Conservation (phyloP, 768 basidiomycete genomes). For the Pulveroboletus sp. region DNA sequence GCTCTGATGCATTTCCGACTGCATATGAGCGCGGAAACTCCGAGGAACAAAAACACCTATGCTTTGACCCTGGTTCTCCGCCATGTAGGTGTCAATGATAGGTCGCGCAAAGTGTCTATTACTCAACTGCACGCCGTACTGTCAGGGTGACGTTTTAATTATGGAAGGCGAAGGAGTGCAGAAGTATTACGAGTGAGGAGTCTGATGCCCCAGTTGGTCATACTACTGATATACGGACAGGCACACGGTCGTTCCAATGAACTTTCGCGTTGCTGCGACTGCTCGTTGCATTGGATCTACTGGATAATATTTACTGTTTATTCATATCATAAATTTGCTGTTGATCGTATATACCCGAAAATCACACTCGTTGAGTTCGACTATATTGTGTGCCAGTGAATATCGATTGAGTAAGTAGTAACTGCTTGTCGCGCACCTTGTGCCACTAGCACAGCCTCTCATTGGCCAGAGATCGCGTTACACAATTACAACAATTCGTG, state of each 20-base stretch:
- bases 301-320: slow-evolving; percentile 8
- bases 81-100: slow-evolving; percentile 46
- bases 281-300: slow-evolving; percentile 56
- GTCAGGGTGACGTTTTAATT: slow-evolving; percentile 72
- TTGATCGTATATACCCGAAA: no score
- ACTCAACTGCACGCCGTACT: background rate
- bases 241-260: slow-evolving; percentile 69
- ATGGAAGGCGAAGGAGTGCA: slow-evolving; percentile 74
- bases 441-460: no score
- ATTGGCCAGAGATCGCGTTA: no score
- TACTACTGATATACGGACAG: slow-evolving; percentile 34
- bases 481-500: slow-evolving; percentile 17
- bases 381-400: no score
- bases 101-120: background rate
- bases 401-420: no score
- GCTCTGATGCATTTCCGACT: slow-evolving; percentile 78
- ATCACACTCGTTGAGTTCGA: no score
- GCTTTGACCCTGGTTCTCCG: slow-evolving; percentile 57
- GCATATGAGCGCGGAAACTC: slow-evolving; percentile 36
- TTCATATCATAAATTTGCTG: background rate
- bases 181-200: slow-evolving; percentile 62
- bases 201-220: background rate
- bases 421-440: no score
- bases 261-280: slow-evolving; percentile 78
- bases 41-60: slow-evolving; percentile 24